Evolutionary conservation across 2,329 filamentous ascomycete genomes (phyloP).

Genomic region (Apiospora saccharicola): DNA sequence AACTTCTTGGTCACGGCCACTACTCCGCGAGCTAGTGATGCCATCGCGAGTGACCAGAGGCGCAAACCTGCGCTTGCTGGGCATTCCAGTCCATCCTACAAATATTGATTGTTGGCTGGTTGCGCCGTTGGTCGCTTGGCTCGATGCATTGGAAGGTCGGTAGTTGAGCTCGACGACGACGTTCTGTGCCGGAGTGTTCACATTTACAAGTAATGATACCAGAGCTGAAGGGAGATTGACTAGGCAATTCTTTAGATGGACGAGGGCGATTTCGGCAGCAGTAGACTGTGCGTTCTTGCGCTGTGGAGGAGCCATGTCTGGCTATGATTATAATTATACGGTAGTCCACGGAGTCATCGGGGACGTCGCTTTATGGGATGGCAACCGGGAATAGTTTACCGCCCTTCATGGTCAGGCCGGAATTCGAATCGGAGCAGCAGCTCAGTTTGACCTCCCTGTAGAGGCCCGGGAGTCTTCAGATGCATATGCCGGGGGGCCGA

Average conservation of each 20-base stretch:
- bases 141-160: conserved; percentile 55
- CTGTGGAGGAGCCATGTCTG: conserved; percentile 46
- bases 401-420: not conserved
- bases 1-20: conserved; percentile 77
- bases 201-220: conserved; percentile 83
- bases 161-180: conserved; percentile 92
- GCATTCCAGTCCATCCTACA: conserved; percentile 97
- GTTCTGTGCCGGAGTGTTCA: conserved; percentile 94
- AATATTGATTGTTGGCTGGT: conserved; percentile 75
- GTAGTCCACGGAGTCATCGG: conserved; percentile 21
- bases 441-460: not conserved
- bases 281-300: conserved; percentile 67
- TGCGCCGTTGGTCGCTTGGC: conserved; percentile 52
- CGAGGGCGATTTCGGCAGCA: conserved; percentile 82
- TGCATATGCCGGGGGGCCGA: conserved; percentile 37
- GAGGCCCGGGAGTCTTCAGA: not conserved
- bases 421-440: conserved; percentile 2
- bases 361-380: conserved; percentile 13
- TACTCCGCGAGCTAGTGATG: conserved; percentile 64
- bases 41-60: conserved; percentile 79
- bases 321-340: conserved; percentile 1
- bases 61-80: conserved; percentile 83
- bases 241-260: conserved; percentile 91
- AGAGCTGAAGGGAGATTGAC: conserved; percentile 89
- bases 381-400: not conserved